Base-by-base conservation (phyloP, 2,329 filamentous ascomycete genomes). In the Xylaria sp. region DNA sequence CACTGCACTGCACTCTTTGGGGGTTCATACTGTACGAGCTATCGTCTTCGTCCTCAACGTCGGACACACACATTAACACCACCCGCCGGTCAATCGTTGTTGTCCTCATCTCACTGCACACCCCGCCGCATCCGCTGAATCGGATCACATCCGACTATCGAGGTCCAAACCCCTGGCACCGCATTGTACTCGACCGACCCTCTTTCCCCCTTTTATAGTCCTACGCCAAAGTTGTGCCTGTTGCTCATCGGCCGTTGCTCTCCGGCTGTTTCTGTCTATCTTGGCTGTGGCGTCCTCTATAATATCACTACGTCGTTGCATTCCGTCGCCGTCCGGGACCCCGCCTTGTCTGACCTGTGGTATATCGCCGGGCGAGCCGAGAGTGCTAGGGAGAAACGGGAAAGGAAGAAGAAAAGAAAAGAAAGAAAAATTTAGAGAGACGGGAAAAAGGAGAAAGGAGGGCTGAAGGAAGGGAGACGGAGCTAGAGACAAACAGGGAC, bases 1-100 rank as follows among this genome's bases (percentile, higher is more conserved):
- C n/a, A n/a, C n/a, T n/a, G n/a, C n/a, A n/a, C 46, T 55, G 56
- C 56, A 50, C 56, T 57, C 31, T 45, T 55, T 55, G 56, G 46
- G 54, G 43, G 49, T 51, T 15, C 23, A 23, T n/a, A n/a, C n/a
- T n/a, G n/a, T n/a, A n/a, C n/a, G n/a, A n/a, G n/a, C n/a, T n/a
- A n/a, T 53, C 42, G 47, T 63, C 54, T n/a, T 43, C 46, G 57
- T 23, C 54, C 57, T 66, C 59, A 54, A 58, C 61, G 52, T 53
- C 53, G 35, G 33, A 51, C 45, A 55, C 43, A 51, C 45, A 55
- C 43, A 57, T 61, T 49, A 31, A 51, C 31, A 52, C 57, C 38
- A 61, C 62, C 59, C 33, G 25, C 9, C 23, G 45, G 46, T 51
- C 59, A 51, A 53, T 49, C 55, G 45, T 47, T 40, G 12, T 47